Percentiles rank a stretch among this genome's conserved stretches.
These are phyloP conservation scores for Tillandsia fasciculata DNA, from an alignment of 176 grass and related monocot species.

Conservation along the genomic window DNA sequence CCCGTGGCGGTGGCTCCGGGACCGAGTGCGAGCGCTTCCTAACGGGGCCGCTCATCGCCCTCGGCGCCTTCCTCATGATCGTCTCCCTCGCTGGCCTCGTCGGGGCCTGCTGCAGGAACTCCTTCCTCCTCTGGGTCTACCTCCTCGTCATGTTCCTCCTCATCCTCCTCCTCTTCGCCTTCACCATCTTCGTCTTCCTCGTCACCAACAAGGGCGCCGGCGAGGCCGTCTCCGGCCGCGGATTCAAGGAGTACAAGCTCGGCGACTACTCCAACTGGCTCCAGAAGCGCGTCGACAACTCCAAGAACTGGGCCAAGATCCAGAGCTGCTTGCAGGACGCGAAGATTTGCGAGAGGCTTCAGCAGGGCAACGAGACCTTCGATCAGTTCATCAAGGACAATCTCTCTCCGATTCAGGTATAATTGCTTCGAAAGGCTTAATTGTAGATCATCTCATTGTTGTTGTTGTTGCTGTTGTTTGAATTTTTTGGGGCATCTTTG, in stretches of 20 bases:
- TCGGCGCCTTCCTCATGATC: constrained; percentile 55
- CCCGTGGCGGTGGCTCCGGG: constrained; percentile 27
- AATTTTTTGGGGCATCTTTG: neutral
- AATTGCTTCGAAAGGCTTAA: neutral
- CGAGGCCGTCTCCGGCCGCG: constrained; percentile 35
- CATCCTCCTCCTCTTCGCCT: constrained; percentile 51
- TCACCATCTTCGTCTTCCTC: constrained; percentile 80
- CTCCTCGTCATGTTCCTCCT: constrained; percentile 82
- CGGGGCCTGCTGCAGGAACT: constrained; percentile 74
- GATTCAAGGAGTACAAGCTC: constrained; percentile 35
- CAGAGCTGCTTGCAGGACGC: constrained; percentile 28
- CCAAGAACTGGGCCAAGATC: constrained; percentile 33
- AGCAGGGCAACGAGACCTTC: neutral
- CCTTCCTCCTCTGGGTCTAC: constrained; percentile 86
- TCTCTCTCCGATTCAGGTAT: constrained; percentile 35
- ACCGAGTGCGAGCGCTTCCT: constrained; percentile 87
- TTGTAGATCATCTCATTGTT: neutral
- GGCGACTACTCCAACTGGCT: constrained; percentile 49
- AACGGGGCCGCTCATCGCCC: constrained; percentile 35
- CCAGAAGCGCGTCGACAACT: constrained; percentile 21
- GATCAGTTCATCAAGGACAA: constrained; percentile 6
- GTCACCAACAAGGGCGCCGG: constrained; percentile 80
- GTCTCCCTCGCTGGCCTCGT: constrained; percentile 67
- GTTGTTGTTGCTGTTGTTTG: neutral
- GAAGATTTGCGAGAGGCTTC: constrained; percentile 29